Percentiles rank a stretch among this genome's conserved stretches.
phyloP scores from a whole-genome alignment of 305 asterid genomes.

The Plantago rigida region DNA sequence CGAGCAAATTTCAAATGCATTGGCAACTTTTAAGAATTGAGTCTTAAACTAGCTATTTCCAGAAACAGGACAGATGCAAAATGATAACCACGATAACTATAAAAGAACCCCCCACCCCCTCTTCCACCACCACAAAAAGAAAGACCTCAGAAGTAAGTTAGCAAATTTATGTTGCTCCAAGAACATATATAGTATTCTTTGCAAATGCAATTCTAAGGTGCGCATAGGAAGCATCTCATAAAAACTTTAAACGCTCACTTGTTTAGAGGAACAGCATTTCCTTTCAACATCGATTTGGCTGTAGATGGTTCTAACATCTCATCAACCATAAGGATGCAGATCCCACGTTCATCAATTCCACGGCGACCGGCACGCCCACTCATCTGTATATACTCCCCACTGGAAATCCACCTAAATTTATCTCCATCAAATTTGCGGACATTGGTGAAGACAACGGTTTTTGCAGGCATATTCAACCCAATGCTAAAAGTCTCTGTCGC shows the following conservation, averaged over 20 bases:
- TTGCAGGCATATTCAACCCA: conserved; percentile 98
- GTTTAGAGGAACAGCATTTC: conserved; percentile 88
- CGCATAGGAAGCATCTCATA: too few relatives aligned
- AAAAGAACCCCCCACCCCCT: too few relatives aligned
- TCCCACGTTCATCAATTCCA: conserved; percentile 96
- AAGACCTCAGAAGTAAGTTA: too few relatives aligned
- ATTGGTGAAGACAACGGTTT: conserved; percentile 93
- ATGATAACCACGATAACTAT: too few relatives aligned
- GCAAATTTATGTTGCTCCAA: too few relatives aligned
- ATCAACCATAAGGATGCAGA: conserved; percentile 99
- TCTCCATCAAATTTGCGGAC: conserved; percentile 97
- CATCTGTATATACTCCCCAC: conserved; percentile 99
- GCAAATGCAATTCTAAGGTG: too few relatives aligned
- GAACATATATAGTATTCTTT: too few relatives aligned
- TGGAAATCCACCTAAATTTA: conserved; percentile 88
- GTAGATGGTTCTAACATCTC: conserved; percentile 93
- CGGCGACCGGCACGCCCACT: conserved; percentile 99
- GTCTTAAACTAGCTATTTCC: conserved; percentile 10
- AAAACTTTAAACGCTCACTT: conserved; percentile 43
- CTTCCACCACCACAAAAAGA: too few relatives aligned
- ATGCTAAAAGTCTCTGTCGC: conserved; percentile 99
- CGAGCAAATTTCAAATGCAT: neutral
- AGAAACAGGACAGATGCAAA: neutral
- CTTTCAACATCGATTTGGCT: conserved; percentile 82
- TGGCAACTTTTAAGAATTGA: conserved; percentile 18